phyloP scores from a whole-genome alignment of 495 filamentous ascomycete species.

The Parathielavia appendiculata region DNA sequence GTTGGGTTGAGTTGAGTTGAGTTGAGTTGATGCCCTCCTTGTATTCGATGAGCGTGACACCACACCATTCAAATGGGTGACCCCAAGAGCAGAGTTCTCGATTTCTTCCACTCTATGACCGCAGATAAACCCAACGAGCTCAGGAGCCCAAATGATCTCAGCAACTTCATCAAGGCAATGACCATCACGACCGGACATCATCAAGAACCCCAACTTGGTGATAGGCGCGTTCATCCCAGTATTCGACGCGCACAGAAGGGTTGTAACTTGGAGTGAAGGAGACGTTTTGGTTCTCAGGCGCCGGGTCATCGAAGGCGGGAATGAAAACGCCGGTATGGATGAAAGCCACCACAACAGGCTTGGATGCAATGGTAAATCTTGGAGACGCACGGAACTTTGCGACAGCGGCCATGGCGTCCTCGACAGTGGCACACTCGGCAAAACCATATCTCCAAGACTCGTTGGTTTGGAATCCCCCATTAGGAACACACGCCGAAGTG shows the following conservation, averaged over 20 bases:
- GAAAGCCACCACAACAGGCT: constrained; percentile 66
- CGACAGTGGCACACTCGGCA: constrained; percentile 70
- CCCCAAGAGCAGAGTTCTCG: no score
- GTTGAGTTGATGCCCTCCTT: no score
- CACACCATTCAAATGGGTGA: no score
- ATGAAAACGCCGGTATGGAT: constrained; percentile 88
- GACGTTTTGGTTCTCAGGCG: constrained; percentile 51
- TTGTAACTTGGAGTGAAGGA: constrained; percentile 73
- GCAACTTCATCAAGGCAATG: no score
- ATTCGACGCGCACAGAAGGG: constrained; percentile 62
- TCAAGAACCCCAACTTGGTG: no score
- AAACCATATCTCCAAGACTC: constrained; percentile 87
- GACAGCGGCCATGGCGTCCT: constrained; percentile 76
- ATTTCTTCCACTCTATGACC: no score
- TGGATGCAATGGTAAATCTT: constrained; percentile 81
- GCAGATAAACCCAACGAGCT: no score
- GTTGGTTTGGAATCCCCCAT: constrained; percentile 69
- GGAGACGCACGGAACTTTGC: constrained; percentile 68
- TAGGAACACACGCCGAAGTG: constrained; percentile 70
- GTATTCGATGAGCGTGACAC: no score
- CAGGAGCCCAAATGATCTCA: no score
- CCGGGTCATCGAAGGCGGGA: constrained; percentile 56
- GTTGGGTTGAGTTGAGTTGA: no score
- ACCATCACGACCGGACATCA: no score
- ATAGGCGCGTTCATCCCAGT: constrained; percentile 81